phyloP scores from a whole-genome alignment of 2,329 filamentous ascomycete species.

The Clonostachys solani region DNA sequence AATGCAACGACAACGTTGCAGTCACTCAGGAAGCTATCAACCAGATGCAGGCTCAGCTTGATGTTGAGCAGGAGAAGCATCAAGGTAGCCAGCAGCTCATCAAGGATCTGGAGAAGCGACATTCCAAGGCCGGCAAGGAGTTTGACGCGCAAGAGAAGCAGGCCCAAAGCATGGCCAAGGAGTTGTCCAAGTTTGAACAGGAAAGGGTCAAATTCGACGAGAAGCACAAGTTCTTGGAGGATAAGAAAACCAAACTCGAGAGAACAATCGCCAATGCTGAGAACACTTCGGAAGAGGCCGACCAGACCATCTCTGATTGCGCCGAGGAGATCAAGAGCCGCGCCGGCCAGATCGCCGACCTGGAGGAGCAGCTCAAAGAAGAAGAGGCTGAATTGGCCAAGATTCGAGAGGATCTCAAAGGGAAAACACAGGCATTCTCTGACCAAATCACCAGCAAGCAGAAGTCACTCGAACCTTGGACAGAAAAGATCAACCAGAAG shows the following conservation, averaged over 20 bases:
- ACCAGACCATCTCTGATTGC: slow-evolving; percentile 74
- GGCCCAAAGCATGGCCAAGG: slow-evolving; percentile 73
- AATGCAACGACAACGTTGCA: slow-evolving; percentile 82
- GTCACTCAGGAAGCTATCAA: slow-evolving; percentile 86
- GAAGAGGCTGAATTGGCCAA: slow-evolving; percentile 78
- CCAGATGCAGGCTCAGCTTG: slow-evolving; percentile 85
- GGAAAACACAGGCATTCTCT: slow-evolving; percentile 92
- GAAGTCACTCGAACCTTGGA: slow-evolving; percentile 93
- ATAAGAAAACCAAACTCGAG: slow-evolving; percentile 92
- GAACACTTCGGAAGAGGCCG: slow-evolving; percentile 68
- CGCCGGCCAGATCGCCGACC: slow-evolving; percentile 64
- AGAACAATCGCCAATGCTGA: slow-evolving; percentile 79
- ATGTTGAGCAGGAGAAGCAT: slow-evolving; percentile 87
- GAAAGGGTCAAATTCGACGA: slow-evolving; percentile 97
- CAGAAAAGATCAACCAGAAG: slow-evolving; percentile 94
- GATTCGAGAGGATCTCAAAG: slow-evolving; percentile 87
- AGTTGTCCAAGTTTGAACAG: slow-evolving; percentile 91
- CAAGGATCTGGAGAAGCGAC: slow-evolving; percentile 81
- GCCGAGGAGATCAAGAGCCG: slow-evolving; percentile 74
- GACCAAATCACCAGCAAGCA: slow-evolving; percentile 91
- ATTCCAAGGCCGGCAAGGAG: slow-evolving; percentile 77
- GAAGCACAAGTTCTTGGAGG: slow-evolving; percentile 88
- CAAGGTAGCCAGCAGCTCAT: slow-evolving; percentile 86
- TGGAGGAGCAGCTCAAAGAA: slow-evolving; percentile 71
- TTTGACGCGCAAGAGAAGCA: slow-evolving; percentile 80